Percentiles rank a stretch among this genome's conserved stretches.
Conservation (phyloP, 495 filamentous ascomycete genomes). For the Penicillium ucsense region DNA sequence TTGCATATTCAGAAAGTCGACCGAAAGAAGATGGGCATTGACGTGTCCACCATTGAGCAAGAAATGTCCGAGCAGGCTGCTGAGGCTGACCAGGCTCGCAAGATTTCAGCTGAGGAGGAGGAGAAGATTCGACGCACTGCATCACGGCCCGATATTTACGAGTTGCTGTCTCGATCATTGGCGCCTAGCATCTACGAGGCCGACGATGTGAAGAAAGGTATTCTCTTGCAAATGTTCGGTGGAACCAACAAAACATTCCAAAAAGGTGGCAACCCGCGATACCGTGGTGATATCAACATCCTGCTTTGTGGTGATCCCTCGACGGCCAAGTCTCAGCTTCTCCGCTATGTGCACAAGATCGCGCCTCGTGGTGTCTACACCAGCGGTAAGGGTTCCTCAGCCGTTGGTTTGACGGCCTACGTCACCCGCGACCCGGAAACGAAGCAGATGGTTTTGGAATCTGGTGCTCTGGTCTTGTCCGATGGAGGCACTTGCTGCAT, state of each 20-base stretch:
- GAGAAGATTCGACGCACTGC: conserved; percentile 79
- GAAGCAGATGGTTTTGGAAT: conserved; percentile 90
- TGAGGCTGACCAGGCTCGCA: conserved; percentile 71
- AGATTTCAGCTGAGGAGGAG: conserved; percentile 82
- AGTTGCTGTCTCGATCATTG: conserved; percentile 82
- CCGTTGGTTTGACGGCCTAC: conserved; percentile 97
- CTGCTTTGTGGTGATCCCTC: conserved; percentile 95
- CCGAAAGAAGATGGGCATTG: conserved; percentile 83
- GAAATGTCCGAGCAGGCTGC: conserved; percentile 66
- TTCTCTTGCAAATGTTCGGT: conserved; percentile 90
- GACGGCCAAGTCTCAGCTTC: conserved; percentile 87
- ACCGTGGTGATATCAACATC: conserved; percentile 95
- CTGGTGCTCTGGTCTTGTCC: conserved; percentile 86
- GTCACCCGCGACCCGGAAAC: conserved; percentile 94
- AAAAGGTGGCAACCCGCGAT: conserved; percentile 89
- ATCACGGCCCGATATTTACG: conserved; percentile 78
- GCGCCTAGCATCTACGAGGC: conserved; percentile 95
- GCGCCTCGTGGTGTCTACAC: conserved; percentile 96
- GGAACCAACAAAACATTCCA: conserved; percentile 98
- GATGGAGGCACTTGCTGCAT: conserved; percentile 98
- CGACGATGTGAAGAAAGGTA: conserved; percentile 98
- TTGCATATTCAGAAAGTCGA: conserved; percentile 95
- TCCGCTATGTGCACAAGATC: conserved; percentile 94
- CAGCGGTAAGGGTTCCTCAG: conserved; percentile 92
- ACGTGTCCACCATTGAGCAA: conserved; percentile 81